Conservation (phyloP, 805 yeast genomes). For the Wickerhamomyces canadensis region DNA sequence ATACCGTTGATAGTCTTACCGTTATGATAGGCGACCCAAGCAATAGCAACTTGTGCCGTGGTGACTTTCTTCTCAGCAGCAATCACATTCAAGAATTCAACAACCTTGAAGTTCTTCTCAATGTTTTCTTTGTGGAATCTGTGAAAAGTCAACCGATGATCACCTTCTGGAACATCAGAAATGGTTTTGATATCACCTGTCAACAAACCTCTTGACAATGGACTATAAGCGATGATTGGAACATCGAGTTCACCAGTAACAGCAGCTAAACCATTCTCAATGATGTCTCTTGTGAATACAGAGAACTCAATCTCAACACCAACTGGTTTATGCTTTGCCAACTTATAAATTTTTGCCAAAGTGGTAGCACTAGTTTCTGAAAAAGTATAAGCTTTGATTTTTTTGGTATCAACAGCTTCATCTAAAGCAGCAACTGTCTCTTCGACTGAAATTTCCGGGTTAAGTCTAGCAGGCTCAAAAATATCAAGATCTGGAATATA, state of each 20-base stretch:
- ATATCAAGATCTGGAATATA: conserved; percentile 46
- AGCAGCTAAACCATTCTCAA: conserved; percentile 56
- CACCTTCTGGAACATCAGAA: conserved; percentile 49
- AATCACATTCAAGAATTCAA: conserved; percentile 42
- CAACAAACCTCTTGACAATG: conserved; percentile 73
- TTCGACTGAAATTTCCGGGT: conserved; percentile 48
- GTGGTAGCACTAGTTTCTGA: conserved; percentile 67
- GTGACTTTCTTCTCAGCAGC: conserved; percentile 45
- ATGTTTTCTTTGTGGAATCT: conserved; percentile 56
- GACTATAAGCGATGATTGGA: conserved; percentile 77
- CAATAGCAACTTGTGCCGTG: conserved; percentile 64
- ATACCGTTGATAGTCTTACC: conserved; percentile 16
- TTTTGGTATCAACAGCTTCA: conserved; percentile 56
- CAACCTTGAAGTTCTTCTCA: conserved; percentile 47
- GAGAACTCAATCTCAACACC: conserved; percentile 80
- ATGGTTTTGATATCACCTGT: conserved; percentile 52
- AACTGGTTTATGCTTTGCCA: conserved; percentile 45
- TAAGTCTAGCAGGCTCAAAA: conserved; percentile 73
- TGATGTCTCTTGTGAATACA: conserved; percentile 54
- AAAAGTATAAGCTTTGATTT: conserved; percentile 64
- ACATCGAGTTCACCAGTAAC: conserved; percentile 52
- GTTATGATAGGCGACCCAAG: conserved; percentile 51
- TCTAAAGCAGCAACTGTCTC: conserved; percentile 52
- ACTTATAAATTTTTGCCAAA: conserved; percentile 50
- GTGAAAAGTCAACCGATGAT: conserved; percentile 45